phyloP scores from a whole-genome alignment of 371 early-diverging fungal species.

The Mortierella sp. region DNA sequence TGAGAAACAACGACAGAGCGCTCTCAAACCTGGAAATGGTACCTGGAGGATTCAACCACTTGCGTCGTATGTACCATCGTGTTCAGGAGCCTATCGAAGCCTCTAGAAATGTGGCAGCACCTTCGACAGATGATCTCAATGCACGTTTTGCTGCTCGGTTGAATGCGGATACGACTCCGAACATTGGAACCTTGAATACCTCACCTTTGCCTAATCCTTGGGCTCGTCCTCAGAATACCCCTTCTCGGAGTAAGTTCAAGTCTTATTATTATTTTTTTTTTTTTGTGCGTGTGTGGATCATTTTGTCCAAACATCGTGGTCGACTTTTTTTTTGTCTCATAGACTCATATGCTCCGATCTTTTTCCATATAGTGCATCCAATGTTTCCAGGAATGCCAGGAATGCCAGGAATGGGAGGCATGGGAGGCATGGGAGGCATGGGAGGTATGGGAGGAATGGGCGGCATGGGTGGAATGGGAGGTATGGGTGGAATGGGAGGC shows the following conservation, averaged over 20 bases:
- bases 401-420: constrained; percentile 25
- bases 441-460: constrained; percentile 15
- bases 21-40: constrained; percentile 86
- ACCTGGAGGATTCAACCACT: constrained; percentile 89
- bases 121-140: constrained; percentile 72
- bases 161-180: constrained; percentile 65
- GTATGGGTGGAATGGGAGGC: constrained; percentile 26
- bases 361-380: constrained; percentile 4
- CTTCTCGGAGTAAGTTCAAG: constrained; percentile 24
- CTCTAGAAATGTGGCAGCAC: constrained; percentile 33
- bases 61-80: constrained; percentile 81
- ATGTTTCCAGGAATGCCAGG: constrained; percentile 36
- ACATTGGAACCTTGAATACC: constrained; percentile 73
- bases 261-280: background rate
- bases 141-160: constrained; percentile 71
- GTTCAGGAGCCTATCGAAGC: constrained; percentile 78
- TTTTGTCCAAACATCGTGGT: too few species aligned
- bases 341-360: background rate
- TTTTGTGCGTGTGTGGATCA: background rate
- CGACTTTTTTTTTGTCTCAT: background rate
- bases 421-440: too few species aligned
- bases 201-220: constrained; percentile 91
- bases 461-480: constrained; percentile 18
- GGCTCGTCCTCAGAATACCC: constrained; percentile 55
- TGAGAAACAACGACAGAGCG: constrained; percentile 87